A percentile compares a stretch with the other conserved stretches of the same genome.
Conservation (phyloP, 768 basidiomycete species). For the Boletus bicolor region DNA sequence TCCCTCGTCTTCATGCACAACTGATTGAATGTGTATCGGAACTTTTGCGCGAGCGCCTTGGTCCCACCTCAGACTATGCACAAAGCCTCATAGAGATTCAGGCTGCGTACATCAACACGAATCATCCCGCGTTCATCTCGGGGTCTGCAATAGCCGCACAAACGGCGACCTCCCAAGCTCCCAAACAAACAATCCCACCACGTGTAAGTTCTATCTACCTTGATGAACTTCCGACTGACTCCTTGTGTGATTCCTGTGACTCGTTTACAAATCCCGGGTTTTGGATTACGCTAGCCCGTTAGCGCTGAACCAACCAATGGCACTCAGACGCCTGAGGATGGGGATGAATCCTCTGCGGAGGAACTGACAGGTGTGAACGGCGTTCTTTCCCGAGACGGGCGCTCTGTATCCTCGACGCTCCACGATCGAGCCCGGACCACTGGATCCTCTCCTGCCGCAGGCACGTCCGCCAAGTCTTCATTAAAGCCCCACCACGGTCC, state of each 20-base stretch:
- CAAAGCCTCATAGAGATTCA: conserved; percentile 95
- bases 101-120: conserved; percentile 99
- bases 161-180: conserved; percentile 39
- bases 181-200: conserved; percentile 44
- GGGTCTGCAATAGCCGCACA: conserved; percentile 67
- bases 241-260: conserved; percentile 13
- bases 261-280: conserved; percentile 5
- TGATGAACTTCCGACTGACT: conserved; percentile 8
- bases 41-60: conserved; percentile 88
- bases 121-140: conserved; percentile 91
- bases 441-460: conserved; percentile 32
- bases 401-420: conserved; percentile 73
- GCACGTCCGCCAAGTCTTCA: conserved; percentile 28
- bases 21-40: conserved; percentile 97
- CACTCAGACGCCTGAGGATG: conserved; percentile 49
- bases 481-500: conserved; percentile 29
- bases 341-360: conserved; percentile 61
- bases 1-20: conserved; percentile 90
- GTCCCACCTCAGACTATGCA: conserved; percentile 95
- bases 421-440: conserved; percentile 69
- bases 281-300: conserved; percentile 44
- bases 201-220: conserved; percentile 44
- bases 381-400: conserved; percentile 49
- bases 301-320: conserved; percentile 64
- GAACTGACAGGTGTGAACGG: conserved; percentile 55